Base-by-base conservation (phyloP, 73 alveolate genomes). In the Paramecium sonneborni region DNA sequence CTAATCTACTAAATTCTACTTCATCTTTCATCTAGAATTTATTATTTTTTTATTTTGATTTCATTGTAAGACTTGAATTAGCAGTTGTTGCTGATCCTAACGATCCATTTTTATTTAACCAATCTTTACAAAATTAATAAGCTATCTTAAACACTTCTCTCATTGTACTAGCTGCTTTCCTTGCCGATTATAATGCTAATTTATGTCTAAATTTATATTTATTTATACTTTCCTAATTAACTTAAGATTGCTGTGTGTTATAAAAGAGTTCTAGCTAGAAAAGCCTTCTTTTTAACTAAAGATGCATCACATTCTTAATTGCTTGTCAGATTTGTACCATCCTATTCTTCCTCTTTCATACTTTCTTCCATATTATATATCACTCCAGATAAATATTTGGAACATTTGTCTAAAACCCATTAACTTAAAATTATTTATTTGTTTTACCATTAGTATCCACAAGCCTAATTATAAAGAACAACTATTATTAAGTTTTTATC, bases 371-470 rank as follows among this genome's bases (percentile, higher is more conserved):
- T 37, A 88, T 88, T 88, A 70, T 88, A 88, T 23, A 88, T 88
- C 2, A 88, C 94, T 26, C 94, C 94, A 70, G 70, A 84, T 24
- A 88, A 48, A 70, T 88, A 88, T 57, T 88, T 88, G 18, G 94
- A 68, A 70, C 94, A 88, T 52, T 88, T 88, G 30, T 88, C 94
- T 39, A 88, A 88, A 30, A 88, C 74, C 94, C 94, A 88, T 44
- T 39, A 52, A 43, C 94, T 88, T 8, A 67, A 0, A 10, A 37
- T 32, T 20, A 28, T 52, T 52, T 52, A 35, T 37, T n/a, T 57
- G 6, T 57, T 14, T 20, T 88, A 88, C 94, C 89, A 43, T n/a
- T 88, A 70, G 70, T 88, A 70, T 28, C 88, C 94, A 44, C 94
- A 88, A 11, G 94, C 94, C 26, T 82, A 55, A 69, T 88, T 88